Base-by-base conservation (phyloP, 2,329 filamentous ascomycete genomes). In the Fusarium chuoi region DNA sequence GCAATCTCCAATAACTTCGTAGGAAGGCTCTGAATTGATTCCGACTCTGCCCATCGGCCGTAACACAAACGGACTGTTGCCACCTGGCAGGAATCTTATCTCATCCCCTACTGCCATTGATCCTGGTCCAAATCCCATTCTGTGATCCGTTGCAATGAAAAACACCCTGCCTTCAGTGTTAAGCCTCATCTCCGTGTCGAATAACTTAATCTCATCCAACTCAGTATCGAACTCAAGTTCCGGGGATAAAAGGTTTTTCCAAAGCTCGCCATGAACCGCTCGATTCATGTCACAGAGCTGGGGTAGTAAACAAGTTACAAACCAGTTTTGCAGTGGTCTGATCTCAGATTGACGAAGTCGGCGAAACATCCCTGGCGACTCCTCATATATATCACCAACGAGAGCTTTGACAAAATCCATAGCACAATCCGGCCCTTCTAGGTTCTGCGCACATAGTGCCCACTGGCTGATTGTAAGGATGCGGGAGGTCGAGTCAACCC, bases 211-310 rank as follows among this genome's bases (percentile, higher is more conserved):
- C 2, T 14, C 8, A 15, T 20, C 4, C 12, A 20, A 14, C 2
- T 28, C 24, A 5, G 12, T 4, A 20, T 46, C 5, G 7, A 26
- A 46, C 8, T 7, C 7, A 26, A 4, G 3, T 26, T 0, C 24
- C 1, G 0, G 6, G 13, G 42, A 14, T 4, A 26, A 14, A 7
- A 14, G 17, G 0, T 4, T 3, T 14, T 3, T 45, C 44, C 44
- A 45, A 45, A 45, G 7, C 17, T 20, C 12, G 13, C 24, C 13
- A 22, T 20, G 12, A 0, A 46, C 44, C 1, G 12, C 24, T 11
- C 24, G 44, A 28, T 46, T 22, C 18, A 46, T 11, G 10, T 46
- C 44, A 15, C 44, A 28, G 8, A 46, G 24, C 12, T 20, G 8
- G 13, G 44, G 44, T 22, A 46, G 6, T 46, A 46, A 6, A 24